Evolutionary conservation across 345 rosid genomes (phyloP), one percentile per base, ranked within the genome.

Genomic region (Eucalyptus polybractea): DNA sequence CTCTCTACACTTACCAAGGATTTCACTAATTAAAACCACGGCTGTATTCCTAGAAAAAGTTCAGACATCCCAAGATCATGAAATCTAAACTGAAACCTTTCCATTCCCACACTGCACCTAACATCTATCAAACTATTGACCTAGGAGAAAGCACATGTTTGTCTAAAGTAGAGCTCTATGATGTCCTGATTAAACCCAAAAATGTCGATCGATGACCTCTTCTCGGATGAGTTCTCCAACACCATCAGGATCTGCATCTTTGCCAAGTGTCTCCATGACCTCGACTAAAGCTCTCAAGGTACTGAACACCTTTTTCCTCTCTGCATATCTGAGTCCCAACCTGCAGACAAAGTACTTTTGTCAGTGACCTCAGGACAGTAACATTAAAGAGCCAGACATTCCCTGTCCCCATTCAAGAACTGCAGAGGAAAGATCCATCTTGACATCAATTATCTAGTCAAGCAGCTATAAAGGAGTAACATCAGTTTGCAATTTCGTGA

Each of bases 241-340:
- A 87, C 98, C 99, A 87, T 85, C 91, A 88, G 97, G 97, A 94
- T 94, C 99, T 88, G 98, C 99, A 92, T 94, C 97, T 93, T 95
- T 93, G 92, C 96, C 94, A 90, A 98, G 98, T 31, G 93, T 94
- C 92, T 96, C 99, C 97, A 98, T 93, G 86, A 98, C 99, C 90
- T 98, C 99, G 33, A 95, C 92, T 89, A 98, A 92, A 89, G 98
- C 99, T 94, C 95, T 95, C 93, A 96, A 91, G 81, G 97, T 98
- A 88, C 97, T 94, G 89, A 98, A 94, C 49, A 96, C 95, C 93
- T 96, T 98, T 93, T 93, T 97, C 98, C 93, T 97, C 92, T 94
- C 93, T 44, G 94, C 91, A 88, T 93, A 92, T 56, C 90, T 89
- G 16, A 88, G 88, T 47, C 91, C 92, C 91, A 93, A 86, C 80